A percentile compares a stretch with the other conserved stretches of the same genome.
Conservation (phyloP, 2,329 filamentous ascomycete species). For the Fusarium mexicanum region DNA sequence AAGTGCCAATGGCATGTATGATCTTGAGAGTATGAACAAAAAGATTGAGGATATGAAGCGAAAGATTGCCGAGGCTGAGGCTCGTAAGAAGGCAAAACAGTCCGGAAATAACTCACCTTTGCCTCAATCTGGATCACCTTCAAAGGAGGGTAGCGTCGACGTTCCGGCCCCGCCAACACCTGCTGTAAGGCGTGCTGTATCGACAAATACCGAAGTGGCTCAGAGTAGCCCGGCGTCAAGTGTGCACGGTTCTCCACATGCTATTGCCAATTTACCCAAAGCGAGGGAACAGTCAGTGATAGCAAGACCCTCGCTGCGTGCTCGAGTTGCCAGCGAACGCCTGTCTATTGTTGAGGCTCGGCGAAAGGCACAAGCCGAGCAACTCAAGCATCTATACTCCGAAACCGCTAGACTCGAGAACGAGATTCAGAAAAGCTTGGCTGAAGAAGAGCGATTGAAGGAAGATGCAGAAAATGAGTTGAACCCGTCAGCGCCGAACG, state of each 20-base stretch:
- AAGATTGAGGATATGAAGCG: constrained; percentile 70
- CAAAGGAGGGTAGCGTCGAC: constrained; percentile 42
- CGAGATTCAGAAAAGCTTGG: constrained; percentile 55
- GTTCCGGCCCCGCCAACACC: neutral
- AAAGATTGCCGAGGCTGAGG: constrained; percentile 67
- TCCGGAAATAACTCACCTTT: constrained; percentile 46
- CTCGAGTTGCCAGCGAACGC: constrained; percentile 50
- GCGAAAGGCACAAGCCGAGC: constrained; percentile 54
- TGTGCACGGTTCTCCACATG: constrained; percentile 10
- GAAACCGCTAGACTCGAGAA: constrained; percentile 59
- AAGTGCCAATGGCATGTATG: constrained; percentile 49
- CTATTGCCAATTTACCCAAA: constrained; percentile 22
- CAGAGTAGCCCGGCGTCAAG: constrained; percentile 7
- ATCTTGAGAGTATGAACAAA: constrained; percentile 62
- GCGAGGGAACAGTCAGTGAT: constrained; percentile 12
- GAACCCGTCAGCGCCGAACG: constrained; percentile 11
- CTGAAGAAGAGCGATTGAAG: constrained; percentile 48
- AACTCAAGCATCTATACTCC: constrained; percentile 57
- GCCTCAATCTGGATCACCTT: constrained; percentile 39
- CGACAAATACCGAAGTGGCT: neutral
- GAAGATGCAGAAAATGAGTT: constrained; percentile 40
- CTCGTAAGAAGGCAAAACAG: constrained; percentile 58
- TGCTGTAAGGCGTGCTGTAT: neutral
- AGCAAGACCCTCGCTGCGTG: constrained; percentile 41
- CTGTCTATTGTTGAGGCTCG: constrained; percentile 50